Evolutionary conservation across 129 eudicot species (phyloP).

Genomic region (Lonicera japonica): DNA sequence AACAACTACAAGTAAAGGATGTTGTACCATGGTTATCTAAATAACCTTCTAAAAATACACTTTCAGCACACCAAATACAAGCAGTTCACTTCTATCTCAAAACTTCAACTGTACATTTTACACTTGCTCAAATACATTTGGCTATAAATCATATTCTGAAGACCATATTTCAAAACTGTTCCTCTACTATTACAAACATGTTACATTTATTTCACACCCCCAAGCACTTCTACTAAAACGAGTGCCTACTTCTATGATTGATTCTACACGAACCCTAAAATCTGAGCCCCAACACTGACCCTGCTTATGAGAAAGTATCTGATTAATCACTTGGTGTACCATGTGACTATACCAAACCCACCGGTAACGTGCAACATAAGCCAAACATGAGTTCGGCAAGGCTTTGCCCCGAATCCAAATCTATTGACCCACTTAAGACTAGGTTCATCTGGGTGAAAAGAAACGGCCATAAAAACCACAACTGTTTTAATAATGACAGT

Average conservation of each 20-base stretch:
- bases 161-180: conserved; percentile 1
- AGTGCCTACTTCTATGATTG: conserved; percentile 6
- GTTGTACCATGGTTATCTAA: background rate
- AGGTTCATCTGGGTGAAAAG: no score
- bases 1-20: background rate
- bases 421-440: no score
- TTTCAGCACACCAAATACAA: no score
- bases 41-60: background rate
- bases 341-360: no score
- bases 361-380: no score
- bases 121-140: background rate
- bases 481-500: no score
- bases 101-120: conserved; percentile 5
- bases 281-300: background rate
- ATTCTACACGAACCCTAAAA: background rate
- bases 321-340: background rate
- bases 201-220: conserved; percentile 23
- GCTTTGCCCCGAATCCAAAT: no score
- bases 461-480: no score
- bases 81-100: no score
- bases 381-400: no score
- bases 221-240: conserved; percentile 22
- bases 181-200: conserved; percentile 9
- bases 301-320: background rate
- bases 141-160: background rate